Evolutionary conservation across 1,284 basidiomycete genomes (phyloP).

Genomic region (Naganishia liquefaciens): DNA sequence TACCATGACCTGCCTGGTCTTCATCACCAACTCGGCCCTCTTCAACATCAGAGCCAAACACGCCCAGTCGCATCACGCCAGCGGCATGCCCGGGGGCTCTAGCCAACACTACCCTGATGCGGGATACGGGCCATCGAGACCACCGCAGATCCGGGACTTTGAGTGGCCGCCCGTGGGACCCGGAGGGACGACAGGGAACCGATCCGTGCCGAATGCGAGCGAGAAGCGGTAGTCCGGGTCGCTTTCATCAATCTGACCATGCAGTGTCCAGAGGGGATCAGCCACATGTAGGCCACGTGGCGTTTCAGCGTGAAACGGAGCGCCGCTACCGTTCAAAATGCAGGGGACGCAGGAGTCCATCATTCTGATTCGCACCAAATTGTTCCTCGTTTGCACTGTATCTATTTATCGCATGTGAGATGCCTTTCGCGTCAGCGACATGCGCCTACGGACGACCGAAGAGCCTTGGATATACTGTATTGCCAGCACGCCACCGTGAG

Average conservation of each 20-base stretch:
- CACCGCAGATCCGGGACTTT: slow-evolving; percentile 23
- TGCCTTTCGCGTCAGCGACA: too few species aligned
- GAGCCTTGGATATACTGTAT: too few species aligned
- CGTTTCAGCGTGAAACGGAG: too few species aligned
- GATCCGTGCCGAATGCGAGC: slow-evolving; percentile 7
- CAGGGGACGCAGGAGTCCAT: too few species aligned
- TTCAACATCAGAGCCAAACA: slow-evolving; percentile 54
- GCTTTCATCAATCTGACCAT: not conserved
- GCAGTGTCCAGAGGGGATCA: too few species aligned
- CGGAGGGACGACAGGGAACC: not conserved
- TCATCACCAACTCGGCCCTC: slow-evolving; percentile 78
- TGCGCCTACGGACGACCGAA: too few species aligned
- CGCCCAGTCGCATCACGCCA: slow-evolving; percentile 14
- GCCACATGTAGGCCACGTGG: too few species aligned
- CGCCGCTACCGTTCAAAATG: too few species aligned
- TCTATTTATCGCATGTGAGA: not conserved
- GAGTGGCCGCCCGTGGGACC: slow-evolving; percentile 25
- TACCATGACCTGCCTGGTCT: slow-evolving; percentile 73
- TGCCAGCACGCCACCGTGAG: too few species aligned
- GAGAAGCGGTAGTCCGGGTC: slow-evolving; percentile 12
- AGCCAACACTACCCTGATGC: not conserved
- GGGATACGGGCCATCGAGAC: slow-evolving; percentile 1
- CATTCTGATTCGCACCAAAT: too few species aligned
- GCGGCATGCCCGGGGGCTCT: not conserved
- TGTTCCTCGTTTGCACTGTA: not conserved